phyloP scores from a whole-genome alignment of 768 basidiomycete genomes.

The Gyrodon lividus region DNA sequence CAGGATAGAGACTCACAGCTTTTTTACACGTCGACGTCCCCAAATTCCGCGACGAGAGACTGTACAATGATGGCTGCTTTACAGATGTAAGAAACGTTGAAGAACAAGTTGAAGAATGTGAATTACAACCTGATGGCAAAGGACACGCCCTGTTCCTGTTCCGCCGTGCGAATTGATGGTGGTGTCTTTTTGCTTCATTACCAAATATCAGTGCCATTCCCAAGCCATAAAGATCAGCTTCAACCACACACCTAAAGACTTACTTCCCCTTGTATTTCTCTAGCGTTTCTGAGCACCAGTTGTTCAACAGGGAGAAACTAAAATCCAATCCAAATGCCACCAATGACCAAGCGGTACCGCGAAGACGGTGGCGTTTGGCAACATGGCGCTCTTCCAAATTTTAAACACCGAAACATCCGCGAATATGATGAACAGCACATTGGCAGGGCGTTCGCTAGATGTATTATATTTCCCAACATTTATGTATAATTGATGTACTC shows the following conservation, averaged over 20 bases:
- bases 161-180: conserved; percentile 31
- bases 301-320: neutral
- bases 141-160: conserved; percentile 10
- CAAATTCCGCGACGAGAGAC: neutral
- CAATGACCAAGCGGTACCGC: neutral
- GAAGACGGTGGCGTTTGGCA: neutral
- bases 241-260: conserved; percentile 9
- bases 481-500: too few relatives aligned
- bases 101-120: conserved; percentile 10
- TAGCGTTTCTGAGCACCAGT: neutral
- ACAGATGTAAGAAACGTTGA: conserved; percentile 15
- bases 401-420: conserved; percentile 16
- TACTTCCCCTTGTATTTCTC: neutral
- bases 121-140: conserved; percentile 20
- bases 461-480: too few relatives aligned
- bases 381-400: conserved; percentile 18
- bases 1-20: conserved; percentile 15
- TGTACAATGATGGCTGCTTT: neutral
- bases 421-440: neutral
- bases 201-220: conserved; percentile 1
- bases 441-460: too few relatives aligned
- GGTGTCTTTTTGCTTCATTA: conserved; percentile 11
- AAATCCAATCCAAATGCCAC: neutral
- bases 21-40: neutral
- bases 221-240: neutral